These are phyloP conservation scores for Cercospora sp. DNA, from an alignment of 2,329 filamentous ascomycete species.

Conservation along the genomic window DNA sequence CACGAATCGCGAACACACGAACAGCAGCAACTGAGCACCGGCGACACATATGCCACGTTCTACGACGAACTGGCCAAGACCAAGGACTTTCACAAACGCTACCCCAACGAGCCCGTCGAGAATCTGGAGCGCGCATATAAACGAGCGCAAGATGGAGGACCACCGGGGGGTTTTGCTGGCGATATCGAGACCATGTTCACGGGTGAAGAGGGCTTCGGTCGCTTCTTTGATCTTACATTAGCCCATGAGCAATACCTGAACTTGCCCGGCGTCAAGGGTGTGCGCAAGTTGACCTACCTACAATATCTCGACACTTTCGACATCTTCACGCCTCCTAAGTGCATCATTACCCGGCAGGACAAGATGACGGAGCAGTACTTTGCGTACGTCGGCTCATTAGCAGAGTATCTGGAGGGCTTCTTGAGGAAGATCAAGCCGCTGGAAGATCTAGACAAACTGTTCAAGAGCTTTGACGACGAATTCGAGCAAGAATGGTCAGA, in stretches of 20 bases:
- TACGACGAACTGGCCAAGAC: conserved; percentile 80
- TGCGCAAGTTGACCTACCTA: conserved; percentile 72
- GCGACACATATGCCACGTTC: conserved; percentile 87
- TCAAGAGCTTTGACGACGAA: conserved; percentile 74
- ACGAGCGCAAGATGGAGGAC: conserved; percentile 59
- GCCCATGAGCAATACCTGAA: conserved; percentile 90
- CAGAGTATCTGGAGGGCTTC: conserved; percentile 83
- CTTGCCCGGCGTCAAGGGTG: conserved; percentile 72
- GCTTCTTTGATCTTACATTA: conserved; percentile 84
- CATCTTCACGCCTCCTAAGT: conserved; percentile 71
- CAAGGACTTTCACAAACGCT: conserved; percentile 83
- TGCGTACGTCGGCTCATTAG: conserved; percentile 77
- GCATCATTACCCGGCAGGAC: conserved; percentile 73
- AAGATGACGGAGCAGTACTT: conserved; percentile 95
- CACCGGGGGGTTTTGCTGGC: conserved; percentile 47
- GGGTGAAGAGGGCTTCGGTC: conserved; percentile 89
- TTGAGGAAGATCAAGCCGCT: conserved; percentile 81
- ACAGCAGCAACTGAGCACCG: conserved; percentile 77
- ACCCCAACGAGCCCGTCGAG: conserved; percentile 92
- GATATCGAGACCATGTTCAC: conserved; percentile 91
- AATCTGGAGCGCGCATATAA: conserved; percentile 94
- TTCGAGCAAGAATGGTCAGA: conserved; percentile 82
- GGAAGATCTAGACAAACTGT: conserved; percentile 78
- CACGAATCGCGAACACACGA: conserved; percentile 71
- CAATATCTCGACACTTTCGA: conserved; percentile 94